phyloP scores from a whole-genome alignment of 2,329 filamentous ascomycete species.

The Sporothrix globosa region DNA sequence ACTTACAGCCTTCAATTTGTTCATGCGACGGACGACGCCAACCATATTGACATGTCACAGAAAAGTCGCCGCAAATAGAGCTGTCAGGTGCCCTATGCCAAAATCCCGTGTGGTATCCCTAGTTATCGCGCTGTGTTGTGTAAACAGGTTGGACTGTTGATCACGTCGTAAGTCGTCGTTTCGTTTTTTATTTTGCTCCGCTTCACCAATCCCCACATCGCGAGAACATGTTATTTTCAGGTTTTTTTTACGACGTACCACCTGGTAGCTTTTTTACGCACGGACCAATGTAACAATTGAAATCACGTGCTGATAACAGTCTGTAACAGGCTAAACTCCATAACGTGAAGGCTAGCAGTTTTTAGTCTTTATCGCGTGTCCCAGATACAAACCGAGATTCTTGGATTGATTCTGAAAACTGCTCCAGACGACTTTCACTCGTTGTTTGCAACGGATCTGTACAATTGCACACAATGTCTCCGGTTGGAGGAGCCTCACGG shows the following conservation, averaged over 20 bases:
- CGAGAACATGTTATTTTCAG: neutral
- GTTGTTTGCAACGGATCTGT: neutral
- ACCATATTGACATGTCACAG: slow-evolving; percentile 42
- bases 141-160: neutral
- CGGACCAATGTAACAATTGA: no score
- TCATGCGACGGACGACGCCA: slow-evolving; percentile 67
- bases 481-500: slow-evolving; percentile 23
- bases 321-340: no score
- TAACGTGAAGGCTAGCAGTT: no score
- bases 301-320: no score
- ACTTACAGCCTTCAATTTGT: slow-evolving; percentile 72
- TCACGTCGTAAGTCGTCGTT: neutral
- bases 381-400: no score
- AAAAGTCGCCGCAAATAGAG: neutral
- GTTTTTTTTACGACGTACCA: neutral
- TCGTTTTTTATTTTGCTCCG: neutral
- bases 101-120: neutral
- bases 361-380: no score
- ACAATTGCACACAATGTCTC: slow-evolving; percentile 28
- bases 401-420: neutral
- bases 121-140: neutral
- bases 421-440: neutral
- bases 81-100: neutral
- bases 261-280: no score
- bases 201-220: neutral